Base-by-base conservation (phyloP, 805 yeast species). In the Myxozyma neglecta region DNA sequence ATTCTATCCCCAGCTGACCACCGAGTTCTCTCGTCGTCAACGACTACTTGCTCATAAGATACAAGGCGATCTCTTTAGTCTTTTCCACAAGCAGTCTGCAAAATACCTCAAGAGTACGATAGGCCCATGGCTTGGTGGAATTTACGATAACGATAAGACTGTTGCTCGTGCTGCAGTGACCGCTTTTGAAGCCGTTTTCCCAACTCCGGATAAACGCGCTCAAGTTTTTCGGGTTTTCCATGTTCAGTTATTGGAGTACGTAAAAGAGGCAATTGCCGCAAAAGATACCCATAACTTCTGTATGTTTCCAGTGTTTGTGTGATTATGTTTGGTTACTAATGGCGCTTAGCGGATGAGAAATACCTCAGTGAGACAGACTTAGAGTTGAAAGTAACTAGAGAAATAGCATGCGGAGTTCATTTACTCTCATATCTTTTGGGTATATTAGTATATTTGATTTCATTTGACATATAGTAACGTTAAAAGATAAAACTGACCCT, bases 1-100 rank as follows among this genome's bases (percentile, higher is more conserved):
- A 72, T 67, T 90, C 20, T 93, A 89, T 70, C 87, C 97, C 0
- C 89, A 90, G 70, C 75, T 92, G 35, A 80, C 94, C 1, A 79
- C 87, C 6, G 94, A 89, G 63, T 83, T 83, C 57, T 85, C 92
- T 1, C 83, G 87, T 65, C 75, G 76, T 13, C 88, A 90, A 0
- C 79, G 97, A 59, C 60, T 75, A 8, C 70, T 79, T 18, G 73
- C 90, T 2, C 96, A 90, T 70, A 83, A 81, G 61, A 77, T 85
- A 3, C 91, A 91, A 54, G 82, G 87, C 0, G 72, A 71, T 16
- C 77, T 85, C 44, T 84, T 88, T 44, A 64, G 69, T 14, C 58
- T 67, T 0, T 71, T 87, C 9, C 85, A 85, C 11, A 89, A 86
- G 67, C 75, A 76, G 45, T 83, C 83, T 59, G 77, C 85, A 32